Base-by-base conservation (phyloP, 2,329 filamentous ascomycete genomes). In the Rachicladosporium sp. region DNA sequence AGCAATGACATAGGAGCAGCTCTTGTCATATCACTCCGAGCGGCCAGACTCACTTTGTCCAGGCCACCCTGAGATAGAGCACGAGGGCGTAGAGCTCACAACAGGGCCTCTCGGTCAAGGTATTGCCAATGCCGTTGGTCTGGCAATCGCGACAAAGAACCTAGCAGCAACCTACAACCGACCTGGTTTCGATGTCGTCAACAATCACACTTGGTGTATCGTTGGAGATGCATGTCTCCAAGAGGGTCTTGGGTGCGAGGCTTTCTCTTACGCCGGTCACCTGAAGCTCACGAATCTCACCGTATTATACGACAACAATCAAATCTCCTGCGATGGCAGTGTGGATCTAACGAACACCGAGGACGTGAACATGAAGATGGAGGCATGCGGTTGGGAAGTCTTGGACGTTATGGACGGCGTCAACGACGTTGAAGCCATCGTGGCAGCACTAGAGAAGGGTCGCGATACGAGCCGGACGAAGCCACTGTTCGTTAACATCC, bases 281-380 rank as follows among this genome's bases (percentile, higher is more conserved):
- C 64, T 66, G 53, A 65, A 62, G 45, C 59, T 78, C 7, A 68
- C 71, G 56, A 77, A 77, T 51, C 56, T 78, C 1, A 67, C 66
- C 3, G 55, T 77, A 19, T 69, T 76, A 35, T 77, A 77, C 46
- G 74, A 77, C 46, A 76, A 78, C 55, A 76, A 77, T 52, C 68
- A 73, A 48, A 61, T 77, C 35, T 76, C 72, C 4, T 76, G 73
- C 48, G 73, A 76, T 42, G 73, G 74, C 1, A 66, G 64, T 2
- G 65, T 75, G 2, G 70, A 75, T 51, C 58, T 68, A 32, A 65
- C 65, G 2, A 74, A 72, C 44, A 71, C 64, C 0, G 73, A 77
- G 47, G 71, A 76, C 34, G 60, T 74, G 47, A 74, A 76, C 41
- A 55, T 62, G 5, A 77, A 76, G 55, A 75, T 76, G 71, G 57